Conservation (phyloP, 805 yeast species). For the Candida maesae region DNA sequence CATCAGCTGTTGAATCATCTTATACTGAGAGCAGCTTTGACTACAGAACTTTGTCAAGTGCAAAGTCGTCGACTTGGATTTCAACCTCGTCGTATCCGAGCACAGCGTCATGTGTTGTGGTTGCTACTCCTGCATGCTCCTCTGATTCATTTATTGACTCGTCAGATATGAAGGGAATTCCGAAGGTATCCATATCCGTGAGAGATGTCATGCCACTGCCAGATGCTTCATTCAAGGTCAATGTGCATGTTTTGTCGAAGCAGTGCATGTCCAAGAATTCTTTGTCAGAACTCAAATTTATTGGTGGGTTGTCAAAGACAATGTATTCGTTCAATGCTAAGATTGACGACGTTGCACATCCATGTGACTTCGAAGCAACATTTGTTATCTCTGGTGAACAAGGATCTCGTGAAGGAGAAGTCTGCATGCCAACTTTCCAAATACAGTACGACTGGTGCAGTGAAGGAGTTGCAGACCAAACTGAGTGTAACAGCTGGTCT, state of each 20-base stretch:
- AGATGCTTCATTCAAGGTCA: constrained; percentile 11
- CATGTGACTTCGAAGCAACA: constrained; percentile 12
- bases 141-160: neutral
- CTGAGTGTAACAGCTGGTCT: neutral
- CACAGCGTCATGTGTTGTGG: neutral
- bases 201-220: constrained; percentile 6
- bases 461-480: constrained; percentile 4
- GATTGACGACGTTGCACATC: constrained; percentile 6
- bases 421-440: constrained; percentile 10
- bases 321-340: constrained; percentile 10
- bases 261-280: constrained; percentile 7
- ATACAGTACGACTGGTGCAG: constrained; percentile 16
- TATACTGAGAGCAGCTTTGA: too few species aligned
- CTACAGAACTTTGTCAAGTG: too few species aligned
- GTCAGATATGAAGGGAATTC: constrained; percentile 2
- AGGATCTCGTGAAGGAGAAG: neutral
- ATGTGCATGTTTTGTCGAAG: constrained; percentile 6
- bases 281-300: constrained; percentile 14
- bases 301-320: constrained; percentile 5
- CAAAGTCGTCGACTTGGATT: too few species aligned
- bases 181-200: constrained; percentile 12
- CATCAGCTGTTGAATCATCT: too few species aligned
- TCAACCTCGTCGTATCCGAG: too few species aligned
- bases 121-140: neutral
- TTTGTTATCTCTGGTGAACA: constrained; percentile 4